Base-by-base conservation (phyloP, 2,329 filamentous ascomycete species). In the Paecilomyces fulvus region DNA sequence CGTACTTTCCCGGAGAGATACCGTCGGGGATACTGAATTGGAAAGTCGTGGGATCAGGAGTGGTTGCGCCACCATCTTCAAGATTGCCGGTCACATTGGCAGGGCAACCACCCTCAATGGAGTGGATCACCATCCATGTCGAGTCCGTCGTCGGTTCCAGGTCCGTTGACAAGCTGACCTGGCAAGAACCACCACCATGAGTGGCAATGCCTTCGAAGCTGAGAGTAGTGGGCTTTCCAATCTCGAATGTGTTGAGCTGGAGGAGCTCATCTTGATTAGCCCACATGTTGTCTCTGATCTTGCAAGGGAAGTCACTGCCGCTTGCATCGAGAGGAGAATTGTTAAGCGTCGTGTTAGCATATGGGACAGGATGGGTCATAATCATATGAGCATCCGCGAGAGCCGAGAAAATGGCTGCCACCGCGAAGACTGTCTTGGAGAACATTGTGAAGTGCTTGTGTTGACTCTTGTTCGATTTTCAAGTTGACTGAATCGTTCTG, bases 151-250 rank as follows among this genome's bases (percentile, higher is more conserved):
- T 85, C 0, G 91, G 85, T 11, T 80, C 75, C 10, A 79, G 76
- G 63, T 96, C 92, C 17, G 88, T 90, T 0, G 92, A 94, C 64
- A 99, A 77, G 8, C 87, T 88, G 56, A 97, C 75, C 66, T 99
- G 94, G 76, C 94, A 97, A 0, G 90, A 95, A 0, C 94, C 94
- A 55, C 94, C 94, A 17, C 92, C 92, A 64, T 99, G 94, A 0
- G 86, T 84, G 2, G 91, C 92, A 52, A 79, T 76, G 33, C 91
- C 92, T 0, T 75, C 75, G 72, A 96, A 89, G 0, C 74, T 71
- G 1, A 96, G 78, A 0, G 75, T 70, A 64, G 88, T 83, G 0
- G 71, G 61, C 5, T 82, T 80, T 3, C 90, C 90, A 12, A 87
- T 79, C 0, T 79, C 75, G 72, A 88, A 89, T 0, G 76, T 68